Base-by-base conservation (phyloP, 345 rosid genomes). In the Salix dunnii region DNA sequence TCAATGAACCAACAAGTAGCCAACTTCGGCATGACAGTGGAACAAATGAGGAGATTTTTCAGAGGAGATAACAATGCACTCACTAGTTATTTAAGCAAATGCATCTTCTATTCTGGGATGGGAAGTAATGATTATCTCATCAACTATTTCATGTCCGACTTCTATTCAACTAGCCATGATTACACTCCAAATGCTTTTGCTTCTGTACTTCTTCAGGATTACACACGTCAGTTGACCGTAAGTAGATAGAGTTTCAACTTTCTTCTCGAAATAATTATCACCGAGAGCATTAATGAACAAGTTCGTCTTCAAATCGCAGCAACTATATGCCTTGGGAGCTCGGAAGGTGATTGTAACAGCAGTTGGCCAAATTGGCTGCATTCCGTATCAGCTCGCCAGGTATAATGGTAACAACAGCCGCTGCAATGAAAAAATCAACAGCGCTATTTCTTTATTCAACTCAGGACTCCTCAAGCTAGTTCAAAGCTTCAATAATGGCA, bases 61-160 rank as follows among this genome's bases (percentile, higher is more conserved):
- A 85, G 98, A 88, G 89, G 92, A 74, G 95, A 92, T 79, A 67
- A 36, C 33, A 71, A 77, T 78, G 84, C 88, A 77, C 79, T 90
- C 1, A 84, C 71, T 72, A 77, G 77, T 82, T 83, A 92, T 78
- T 79, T 94, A 7, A 77, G 89, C 84, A 88, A 84, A 74, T 94
- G 98, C 86, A 86, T 94, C 25, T 74, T 82, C 82, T 94, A 90
- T 66, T 84, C 89, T 0, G 98, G 97, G 30, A 70, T 94, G 89
- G 98, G 97, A 71, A 94, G 98, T 71, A 94, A 94, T 74, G 97
- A 94, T 73, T 94, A 94, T 65, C 91, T 94, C 66, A 94, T 92
- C 74, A 94, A 94, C 78, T 92, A 94, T 74, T 94, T 91, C 74
- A 92, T 94, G 97, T 85, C 97, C 3, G 76, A 68, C 42, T 92